Base-by-base conservation (phyloP, 495 filamentous ascomycete genomes). In the Trichoderma asperelloides region DNA sequence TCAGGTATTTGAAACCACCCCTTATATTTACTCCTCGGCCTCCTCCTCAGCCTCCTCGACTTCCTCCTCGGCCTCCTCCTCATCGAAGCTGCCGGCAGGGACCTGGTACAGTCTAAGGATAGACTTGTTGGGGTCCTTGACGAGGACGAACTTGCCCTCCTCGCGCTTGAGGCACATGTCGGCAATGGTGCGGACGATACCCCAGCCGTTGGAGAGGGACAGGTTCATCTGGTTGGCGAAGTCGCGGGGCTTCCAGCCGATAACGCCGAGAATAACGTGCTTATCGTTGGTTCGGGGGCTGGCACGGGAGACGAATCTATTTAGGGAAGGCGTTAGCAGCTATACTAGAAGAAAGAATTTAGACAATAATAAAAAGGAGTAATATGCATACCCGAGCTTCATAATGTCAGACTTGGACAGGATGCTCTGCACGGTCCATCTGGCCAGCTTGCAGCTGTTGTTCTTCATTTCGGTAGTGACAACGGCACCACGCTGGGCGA, bases 391-490 rank as follows among this genome's bases (percentile, higher is more conserved):
- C 87, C 95, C 95, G 74, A 98, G 87, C 84, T 98, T 98, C 92
- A 98, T 97, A 68, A 89, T 83, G 76, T 98, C 94, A 23, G 95
- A 93, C 79, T 92, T 93, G 73, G 95, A 93, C 51, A 98, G 85
- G 73, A 98, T 96, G 71, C 88, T 89, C 82, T 98, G 95, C 64
- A 92, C 90, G 23, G 95, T 96, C 95, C 95, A 98, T 72, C 95
- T 82, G 41, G 95, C 96, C 66, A 98, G 87, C 83, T 98, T 98
- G 86, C 90, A 94, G 74, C 87, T 91, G 84, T 98, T 98, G 85
- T 98, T 98, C 88, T 98, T 98, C 95, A 98, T 98, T 79, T 95
- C 95, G n/a, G 95, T 98, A 23, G 95, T 95, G 18, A 98, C 89
- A 39, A 98, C 93, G 33, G 95, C 95, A 83, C 95, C 95, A 68